Evolutionary conservation across 345 rosid species (phyloP), one percentile per base, ranked within the genome.

Genomic region (Nephelium lappaceum): DNA sequence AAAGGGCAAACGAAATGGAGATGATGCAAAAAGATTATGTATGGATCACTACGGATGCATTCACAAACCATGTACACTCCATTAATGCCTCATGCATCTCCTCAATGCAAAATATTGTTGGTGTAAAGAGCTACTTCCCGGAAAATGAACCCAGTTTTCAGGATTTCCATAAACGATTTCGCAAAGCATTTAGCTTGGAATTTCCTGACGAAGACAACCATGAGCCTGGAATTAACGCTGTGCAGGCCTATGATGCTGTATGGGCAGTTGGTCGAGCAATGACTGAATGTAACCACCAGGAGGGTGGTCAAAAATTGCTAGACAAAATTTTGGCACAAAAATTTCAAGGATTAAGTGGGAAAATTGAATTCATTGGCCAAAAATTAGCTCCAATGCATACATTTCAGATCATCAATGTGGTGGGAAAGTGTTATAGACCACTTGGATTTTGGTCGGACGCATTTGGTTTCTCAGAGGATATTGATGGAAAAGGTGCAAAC

Each of bases 41-140:
- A 6, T 84, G 87, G 87, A 84, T 84, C 69, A 67, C 84, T 25
- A 81, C 87, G n/a, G 67, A 69, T 25, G 31, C 69, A 58, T 18
- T 81, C 43, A 76, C 87, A 53, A 69, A 74, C 16, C 74, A 72
- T 45, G 55, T 79, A 5, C 70, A 81, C 58, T 67, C 83, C n/a
- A 3, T 79, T 18, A 43, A 79, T 31, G 61, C 71, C 9, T 76
- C 83, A 11, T 47, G 42, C 42, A 55, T 73, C 18, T 69, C 79
- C 16, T 51, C 51, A 4, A 77, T 79, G 85, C 79, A 82, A 82
- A 83, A 85, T n/a, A 9, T 79, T 73, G 6, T 84, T 16, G 85
- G 87, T 19, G 75, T 84, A 43, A 82, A 61, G 53, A 77, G 71
- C 79, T 53, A 79, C 58, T 57, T 76, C 18, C 41, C 77, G 0